Evolutionary conservation across 2,329 filamentous ascomycete genomes (phyloP).

Genomic region (Cercospora zeina): DNA sequence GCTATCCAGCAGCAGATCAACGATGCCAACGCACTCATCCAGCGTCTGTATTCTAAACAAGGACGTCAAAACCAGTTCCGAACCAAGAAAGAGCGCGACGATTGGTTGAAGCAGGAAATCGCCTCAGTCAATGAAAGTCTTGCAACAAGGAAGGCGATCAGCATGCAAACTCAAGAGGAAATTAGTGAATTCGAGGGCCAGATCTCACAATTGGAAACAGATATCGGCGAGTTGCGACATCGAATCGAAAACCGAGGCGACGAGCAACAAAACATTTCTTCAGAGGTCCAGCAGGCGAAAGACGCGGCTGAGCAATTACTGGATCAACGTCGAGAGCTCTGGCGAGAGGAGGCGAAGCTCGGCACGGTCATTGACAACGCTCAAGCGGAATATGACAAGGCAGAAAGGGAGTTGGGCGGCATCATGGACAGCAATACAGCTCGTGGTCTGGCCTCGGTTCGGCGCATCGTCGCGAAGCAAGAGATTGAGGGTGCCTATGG

Average conservation of each 20-base stretch:
- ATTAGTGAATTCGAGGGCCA: slow-evolving; percentile 69
- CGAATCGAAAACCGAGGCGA: slow-evolving; percentile 77
- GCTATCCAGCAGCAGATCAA: slow-evolving; percentile 71
- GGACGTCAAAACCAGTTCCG: slow-evolving; percentile 82
- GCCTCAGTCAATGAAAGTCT: slow-evolving; percentile 74
- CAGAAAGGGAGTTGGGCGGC: slow-evolving; percentile 74
- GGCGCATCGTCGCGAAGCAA: slow-evolving; percentile 75
- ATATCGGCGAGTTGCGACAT: slow-evolving; percentile 68
- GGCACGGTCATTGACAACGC: slow-evolving; percentile 74
- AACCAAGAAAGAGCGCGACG: slow-evolving; percentile 84
- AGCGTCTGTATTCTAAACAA: slow-evolving; percentile 88
- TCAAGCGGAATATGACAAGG: slow-evolving; percentile 71
- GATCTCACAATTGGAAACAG: slow-evolving; percentile 70
- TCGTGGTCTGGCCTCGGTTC: slow-evolving; percentile 81
- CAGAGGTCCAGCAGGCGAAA: slow-evolving; percentile 73
- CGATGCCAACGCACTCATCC: slow-evolving; percentile 70
- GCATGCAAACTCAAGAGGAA: slow-evolving; percentile 81
- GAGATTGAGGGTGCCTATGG: slow-evolving; percentile 87
- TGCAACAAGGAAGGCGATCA: slow-evolving; percentile 77
- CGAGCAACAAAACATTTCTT: slow-evolving; percentile 69
- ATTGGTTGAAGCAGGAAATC: slow-evolving; percentile 77
- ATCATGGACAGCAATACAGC: slow-evolving; percentile 89
- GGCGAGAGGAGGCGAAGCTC: slow-evolving; percentile 86
- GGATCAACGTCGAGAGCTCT: slow-evolving; percentile 84
- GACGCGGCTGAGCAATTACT: slow-evolving; percentile 75